phyloP scores from a whole-genome alignment of 2,329 filamentous ascomycete genomes.

The Aspergillus tanneri region DNA sequence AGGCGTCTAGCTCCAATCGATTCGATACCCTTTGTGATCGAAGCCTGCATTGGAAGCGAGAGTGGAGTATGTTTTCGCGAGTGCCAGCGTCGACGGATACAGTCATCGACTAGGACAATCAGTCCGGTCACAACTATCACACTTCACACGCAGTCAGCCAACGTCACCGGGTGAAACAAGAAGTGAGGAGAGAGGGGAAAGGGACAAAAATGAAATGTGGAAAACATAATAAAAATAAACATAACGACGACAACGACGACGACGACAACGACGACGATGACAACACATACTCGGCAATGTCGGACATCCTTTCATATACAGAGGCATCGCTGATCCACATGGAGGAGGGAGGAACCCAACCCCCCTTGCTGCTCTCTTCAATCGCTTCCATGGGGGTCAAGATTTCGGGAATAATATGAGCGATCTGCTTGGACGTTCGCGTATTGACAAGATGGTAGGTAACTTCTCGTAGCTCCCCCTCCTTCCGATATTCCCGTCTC shows the following conservation, averaged over 20 bases:
- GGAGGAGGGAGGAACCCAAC: slow-evolving; percentile 86
- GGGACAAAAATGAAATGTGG: slow-evolving; percentile 9
- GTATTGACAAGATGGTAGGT: slow-evolving; percentile 78
- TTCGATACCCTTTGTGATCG: slow-evolving; percentile 59
- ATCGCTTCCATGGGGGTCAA: slow-evolving; percentile 68
- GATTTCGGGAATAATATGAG: slow-evolving; percentile 80
- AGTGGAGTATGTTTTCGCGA: slow-evolving; percentile 53
- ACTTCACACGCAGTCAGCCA: slow-evolving; percentile 47
- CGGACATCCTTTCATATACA: slow-evolving; percentile 67
- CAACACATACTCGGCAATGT: slow-evolving; percentile 80
- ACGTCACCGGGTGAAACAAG: neutral
- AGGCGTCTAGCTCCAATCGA: slow-evolving; percentile 62
- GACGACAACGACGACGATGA: no score
- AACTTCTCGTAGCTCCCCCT: slow-evolving; percentile 61
- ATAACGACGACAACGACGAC: slow-evolving; percentile 1
- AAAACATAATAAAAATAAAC: slow-evolving; percentile 3
- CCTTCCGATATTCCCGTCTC: slow-evolving; percentile 70
- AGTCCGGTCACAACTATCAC: slow-evolving; percentile 88
- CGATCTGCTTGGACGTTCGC: slow-evolving; percentile 64
- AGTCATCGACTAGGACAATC: slow-evolving; percentile 84
- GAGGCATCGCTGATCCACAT: slow-evolving; percentile 82
- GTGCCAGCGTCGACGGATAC: slow-evolving; percentile 77
- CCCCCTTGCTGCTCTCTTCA: slow-evolving; percentile 73
- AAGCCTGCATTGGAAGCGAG: slow-evolving; percentile 52
- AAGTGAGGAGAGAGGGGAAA: neutral